phyloP scores from a whole-genome alignment of 2,329 filamentous ascomycete species.

The Macrophomina phaseolina region DNA sequence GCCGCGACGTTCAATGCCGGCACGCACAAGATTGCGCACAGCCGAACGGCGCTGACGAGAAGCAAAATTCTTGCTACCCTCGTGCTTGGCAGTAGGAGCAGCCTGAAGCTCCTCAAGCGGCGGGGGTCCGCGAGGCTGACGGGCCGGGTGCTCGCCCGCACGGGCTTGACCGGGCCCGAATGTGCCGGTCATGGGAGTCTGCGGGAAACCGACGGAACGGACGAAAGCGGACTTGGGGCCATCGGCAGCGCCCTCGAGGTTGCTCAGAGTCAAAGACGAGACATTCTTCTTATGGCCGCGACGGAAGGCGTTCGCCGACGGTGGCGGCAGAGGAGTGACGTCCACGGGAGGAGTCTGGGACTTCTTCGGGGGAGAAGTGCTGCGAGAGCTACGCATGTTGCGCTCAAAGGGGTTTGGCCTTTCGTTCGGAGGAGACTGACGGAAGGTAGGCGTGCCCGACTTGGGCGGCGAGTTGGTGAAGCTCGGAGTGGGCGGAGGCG shows the following conservation, averaged over 20 bases:
- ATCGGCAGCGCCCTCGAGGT: conserved; percentile 61
- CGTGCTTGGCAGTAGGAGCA: conserved; percentile 89
- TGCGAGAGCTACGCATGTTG: conserved; percentile 54
- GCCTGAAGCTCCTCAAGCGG: conserved; percentile 87
- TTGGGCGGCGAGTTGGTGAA: conserved; percentile 46
- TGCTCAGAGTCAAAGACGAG: conserved; percentile 69
- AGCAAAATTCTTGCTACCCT: conserved; percentile 97
- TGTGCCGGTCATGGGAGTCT: conserved; percentile 79
- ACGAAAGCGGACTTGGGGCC: conserved; percentile 74
- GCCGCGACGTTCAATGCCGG: conserved; percentile 81
- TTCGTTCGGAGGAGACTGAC: conserved; percentile 78
- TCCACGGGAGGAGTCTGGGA: conserved; percentile 73
- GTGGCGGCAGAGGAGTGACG: conserved; percentile 77
- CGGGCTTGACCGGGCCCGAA: conserved; percentile 93
- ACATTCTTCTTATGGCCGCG: conserved; percentile 87
- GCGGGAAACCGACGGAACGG: conserved; percentile 68
- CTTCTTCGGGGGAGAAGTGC: conserved; percentile 67
- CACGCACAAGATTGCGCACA: conserved; percentile 87
- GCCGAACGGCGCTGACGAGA: conserved; percentile 90
- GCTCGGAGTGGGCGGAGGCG: conserved; percentile 53
- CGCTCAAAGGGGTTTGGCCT: conserved; percentile 53
- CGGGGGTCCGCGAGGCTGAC: conserved; percentile 91
- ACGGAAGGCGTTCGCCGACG: conserved; percentile 89
- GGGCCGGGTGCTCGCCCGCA: conserved; percentile 90
- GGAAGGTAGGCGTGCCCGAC: conserved; percentile 63